These are phyloP conservation scores for Kodamaea suecica DNA, from an alignment of 1,139 yeast species.

Conservation along the genomic window DNA sequence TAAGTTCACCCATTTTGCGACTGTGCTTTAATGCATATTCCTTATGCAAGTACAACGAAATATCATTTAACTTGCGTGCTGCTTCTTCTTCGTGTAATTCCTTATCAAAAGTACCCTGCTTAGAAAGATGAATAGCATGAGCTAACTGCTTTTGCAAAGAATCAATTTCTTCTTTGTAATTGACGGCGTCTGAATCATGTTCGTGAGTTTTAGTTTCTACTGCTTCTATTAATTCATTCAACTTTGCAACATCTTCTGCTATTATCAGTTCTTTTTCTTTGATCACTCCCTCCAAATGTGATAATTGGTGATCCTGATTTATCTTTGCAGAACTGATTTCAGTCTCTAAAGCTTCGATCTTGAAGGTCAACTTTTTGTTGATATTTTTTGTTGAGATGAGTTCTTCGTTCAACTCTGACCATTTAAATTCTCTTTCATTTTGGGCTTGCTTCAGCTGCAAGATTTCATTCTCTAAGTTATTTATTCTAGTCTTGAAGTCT, in stretches of 20 bases:
- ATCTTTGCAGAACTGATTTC: constrained; percentile 8
- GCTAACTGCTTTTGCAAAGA: constrained; percentile 9
- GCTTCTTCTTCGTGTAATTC: constrained; percentile 18
- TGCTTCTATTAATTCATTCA: constrained; percentile 20
- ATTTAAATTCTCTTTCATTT: constrained; percentile 1
- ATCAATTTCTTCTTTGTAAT: constrained; percentile 14
- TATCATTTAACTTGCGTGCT: constrained; percentile 21
- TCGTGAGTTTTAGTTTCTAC: constrained; percentile 15
- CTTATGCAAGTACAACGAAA: constrained; percentile 23
- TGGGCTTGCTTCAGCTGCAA: constrained; percentile 1
- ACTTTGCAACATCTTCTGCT: constrained; percentile 20
- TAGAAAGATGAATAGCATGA: constrained; percentile 3
- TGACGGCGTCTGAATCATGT: constrained; percentile 13
- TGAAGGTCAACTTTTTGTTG: constrained; percentile 11
- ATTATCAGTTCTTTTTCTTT: constrained; percentile 21
- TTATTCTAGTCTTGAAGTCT: constrained; percentile 14
- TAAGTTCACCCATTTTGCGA: constrained; percentile 16
- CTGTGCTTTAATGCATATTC: constrained; percentile 26
- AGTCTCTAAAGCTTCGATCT: constrained; percentile 12
- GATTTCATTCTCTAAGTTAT: constrained; percentile 9
- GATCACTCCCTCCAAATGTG: constrained; percentile 1
- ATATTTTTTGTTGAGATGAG: constrained; percentile 7
- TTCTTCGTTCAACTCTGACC: constrained; percentile 10
- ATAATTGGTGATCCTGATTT: constrained; percentile 1
- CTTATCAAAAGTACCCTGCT: constrained; percentile 14